Evolutionary conservation across 805 yeast genomes (phyloP).

Genomic region (Saccharomycopsis fibuligera): DNA sequence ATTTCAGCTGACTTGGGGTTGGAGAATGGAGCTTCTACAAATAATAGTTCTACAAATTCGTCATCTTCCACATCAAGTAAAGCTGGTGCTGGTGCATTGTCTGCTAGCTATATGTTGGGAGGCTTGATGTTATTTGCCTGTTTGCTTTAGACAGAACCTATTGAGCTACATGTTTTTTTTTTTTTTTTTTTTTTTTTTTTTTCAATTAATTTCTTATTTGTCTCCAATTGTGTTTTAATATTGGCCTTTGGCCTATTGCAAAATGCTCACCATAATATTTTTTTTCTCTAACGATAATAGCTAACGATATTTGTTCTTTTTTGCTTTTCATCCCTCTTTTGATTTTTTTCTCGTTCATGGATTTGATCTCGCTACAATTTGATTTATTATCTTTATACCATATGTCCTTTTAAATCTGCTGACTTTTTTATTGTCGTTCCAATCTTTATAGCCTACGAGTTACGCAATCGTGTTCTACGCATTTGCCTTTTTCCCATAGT

Average conservation of each 20-base stretch:
- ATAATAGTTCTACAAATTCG: background rate
- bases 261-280: background rate
- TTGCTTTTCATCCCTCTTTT: background rate
- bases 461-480: too few relatives aligned
- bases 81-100: conserved; percentile 4
- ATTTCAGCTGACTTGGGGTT: background rate
- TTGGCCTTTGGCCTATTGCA: too few relatives aligned
- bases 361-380: too few relatives aligned
- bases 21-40: background rate
- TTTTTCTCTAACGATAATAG: background rate
- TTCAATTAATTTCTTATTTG: too few relatives aligned
- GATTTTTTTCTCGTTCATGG: too few relatives aligned
- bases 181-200: background rate
- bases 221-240: too few relatives aligned
- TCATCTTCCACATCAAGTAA: background rate
- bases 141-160: conserved; percentile 1
- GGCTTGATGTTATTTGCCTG: conserved; percentile 7
- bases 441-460: too few relatives aligned
- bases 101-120: background rate
- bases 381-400: too few relatives aligned
- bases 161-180: background rate
- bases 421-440: too few relatives aligned
- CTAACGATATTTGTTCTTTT: too few relatives aligned
- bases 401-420: too few relatives aligned
- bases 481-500: too few relatives aligned